phyloP scores from a whole-genome alignment of 331 rosid species.

The Erythrophleum ivorense region DNA sequence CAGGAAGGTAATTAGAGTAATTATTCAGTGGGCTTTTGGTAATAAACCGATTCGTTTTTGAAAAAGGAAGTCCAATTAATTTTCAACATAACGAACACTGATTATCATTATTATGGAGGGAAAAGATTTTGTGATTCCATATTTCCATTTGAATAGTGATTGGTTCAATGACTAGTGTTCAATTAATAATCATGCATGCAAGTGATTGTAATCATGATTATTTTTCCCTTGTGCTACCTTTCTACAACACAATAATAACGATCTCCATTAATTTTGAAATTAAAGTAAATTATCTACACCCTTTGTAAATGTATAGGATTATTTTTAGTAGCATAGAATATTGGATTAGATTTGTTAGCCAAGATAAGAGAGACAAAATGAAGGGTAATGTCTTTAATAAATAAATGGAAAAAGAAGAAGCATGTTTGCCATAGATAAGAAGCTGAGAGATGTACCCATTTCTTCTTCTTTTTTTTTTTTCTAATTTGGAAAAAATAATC shows the following conservation, averaged over 20 bases:
- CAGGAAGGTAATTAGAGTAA: constrained; percentile 77
- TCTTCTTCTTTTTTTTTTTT: no score
- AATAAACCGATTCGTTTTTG: not conserved
- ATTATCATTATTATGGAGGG: not conserved
- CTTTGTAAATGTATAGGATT: not conserved
- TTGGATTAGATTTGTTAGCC: no score
- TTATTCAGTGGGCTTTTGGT: not conserved
- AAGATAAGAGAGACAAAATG: no score
- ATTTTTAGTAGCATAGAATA: not conserved
- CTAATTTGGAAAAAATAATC: not conserved
- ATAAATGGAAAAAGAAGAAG: not conserved
- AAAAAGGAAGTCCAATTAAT: not conserved
- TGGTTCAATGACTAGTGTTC: constrained; percentile 45
- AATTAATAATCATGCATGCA: constrained; percentile 32
- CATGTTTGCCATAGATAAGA: not conserved
- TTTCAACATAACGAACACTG: not conserved
- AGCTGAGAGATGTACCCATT: no score
- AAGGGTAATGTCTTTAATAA: no score
- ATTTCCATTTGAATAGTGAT: constrained; percentile 12
- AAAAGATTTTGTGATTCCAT: not conserved
- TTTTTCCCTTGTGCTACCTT: not conserved
- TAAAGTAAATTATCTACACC: not conserved
- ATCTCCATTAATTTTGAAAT: not conserved
- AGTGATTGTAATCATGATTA: constrained; percentile 10
- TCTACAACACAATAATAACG: not conserved